Base-by-base conservation (phyloP, 2,329 filamentous ascomycete species). In the Fonsecaea nubica region DNA sequence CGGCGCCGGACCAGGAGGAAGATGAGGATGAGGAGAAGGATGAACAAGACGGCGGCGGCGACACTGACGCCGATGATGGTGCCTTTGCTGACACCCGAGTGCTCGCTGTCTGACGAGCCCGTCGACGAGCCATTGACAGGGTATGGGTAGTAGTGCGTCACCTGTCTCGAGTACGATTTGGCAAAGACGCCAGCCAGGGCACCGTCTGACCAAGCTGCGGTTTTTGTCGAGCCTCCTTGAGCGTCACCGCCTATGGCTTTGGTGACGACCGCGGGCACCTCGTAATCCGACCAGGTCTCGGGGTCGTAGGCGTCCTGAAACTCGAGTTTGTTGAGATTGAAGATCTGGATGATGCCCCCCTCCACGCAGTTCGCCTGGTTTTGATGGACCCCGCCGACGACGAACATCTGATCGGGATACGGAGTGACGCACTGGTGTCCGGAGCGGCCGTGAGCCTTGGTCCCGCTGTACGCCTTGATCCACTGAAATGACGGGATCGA, bases 111-210 rank as follows among this genome's bases (percentile, higher is more conserved):
- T 12, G 57, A 61, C 30, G 50, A 21, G 15, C 45, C 36, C 64
- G 3, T 75, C 63, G n/a, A 70, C 73, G 7, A 72, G 74, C 75
- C 53, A 35, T 55, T 55, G 5, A 65, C 62, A n/a, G 54, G 72
- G 69, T 91, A 92, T 0, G 89, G 89, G 72, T 87, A 91, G 74
- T 84, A 89, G 0, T 80, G 83, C 5, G 77, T 80, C 52, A 91
- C 84, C 71, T 80, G 77, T 7, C 80, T 83, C 3, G 85, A 78
- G 71, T 92, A 92, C 4, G 78, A 69, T 0, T 79, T 82, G 0
- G 76, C 77, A 66, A 92, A 91, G 18, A 91, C 76, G 4, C 74
- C 75, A 0, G 74, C 79, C 1, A 92, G 82, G 2, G 67, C 80
- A 65, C 73, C 73, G 61, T 77, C 59, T n/a, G 67, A 69, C 64